Base-by-base conservation (phyloP, 768 basidiomycete species). In the Suillus discolor region DNA sequence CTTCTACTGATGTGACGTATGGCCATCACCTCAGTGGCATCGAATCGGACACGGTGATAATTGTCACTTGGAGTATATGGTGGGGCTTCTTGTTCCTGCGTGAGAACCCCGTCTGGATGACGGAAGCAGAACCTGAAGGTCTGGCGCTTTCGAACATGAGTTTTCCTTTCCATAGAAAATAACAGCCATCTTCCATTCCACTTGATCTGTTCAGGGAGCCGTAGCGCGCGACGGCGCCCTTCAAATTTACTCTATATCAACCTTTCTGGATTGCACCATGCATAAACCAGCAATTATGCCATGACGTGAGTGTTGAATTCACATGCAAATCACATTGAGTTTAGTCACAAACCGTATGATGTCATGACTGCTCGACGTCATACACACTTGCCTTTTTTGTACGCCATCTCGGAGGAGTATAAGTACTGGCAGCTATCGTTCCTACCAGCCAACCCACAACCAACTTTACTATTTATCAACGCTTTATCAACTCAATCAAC, bases 331-430 rank as follows among this genome's bases (percentile, higher is more conserved):
- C 23, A 51, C 49, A 28, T 28, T 51, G 5, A 15, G 11, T 15
- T 41, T 41, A 16, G 45, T 20, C 20, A 3, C 7, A 59, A 38
- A 23, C 16, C 6, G 6, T 65, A 74, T 76, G 76, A 76, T 76
- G 72, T 78, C 75, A 76, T 72, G 18, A 23, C 42, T 20, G 13
- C 42, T 31, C 23, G 39, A 71, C 67, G 68, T 73, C 74, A 72
- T 73, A 64, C 23, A 64, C 71, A 67, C 60, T 68, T 77, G 34
- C 75, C 76, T 75, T 74, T 77, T 76, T 51, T 62, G 76, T 74
- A 65, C 55, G 54, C 63, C 15, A 36, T 45, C 65, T 67, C 8
- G 54, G 62, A 64, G 61, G 61, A 1, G 65, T 76, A 76, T 78
- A 78, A 73, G 75, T 71, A 70, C 36, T 38, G 11, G 36, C 8